phyloP scores from a whole-genome alignment of 1,284 basidiomycete genomes.

The Tranzscheliella williamsii region DNA sequence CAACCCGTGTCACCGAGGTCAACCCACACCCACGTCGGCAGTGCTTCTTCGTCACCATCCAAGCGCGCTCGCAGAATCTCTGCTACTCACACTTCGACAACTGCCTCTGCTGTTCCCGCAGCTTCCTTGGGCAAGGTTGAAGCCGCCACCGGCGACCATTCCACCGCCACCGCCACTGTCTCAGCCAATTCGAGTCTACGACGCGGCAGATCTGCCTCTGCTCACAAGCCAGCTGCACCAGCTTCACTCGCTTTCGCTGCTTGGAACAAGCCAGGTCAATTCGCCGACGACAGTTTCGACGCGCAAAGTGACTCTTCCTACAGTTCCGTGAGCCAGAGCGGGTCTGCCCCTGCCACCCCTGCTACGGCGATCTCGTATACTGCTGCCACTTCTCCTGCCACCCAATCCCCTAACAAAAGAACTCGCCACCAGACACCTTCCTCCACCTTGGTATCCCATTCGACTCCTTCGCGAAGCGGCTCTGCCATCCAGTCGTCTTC shows the following conservation, averaged over 20 bases:
- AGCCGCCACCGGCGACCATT: no score
- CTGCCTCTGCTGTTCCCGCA: no score
- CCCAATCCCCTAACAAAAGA: not conserved
- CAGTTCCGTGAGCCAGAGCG: constrained; percentile 3
- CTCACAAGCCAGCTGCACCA: not conserved
- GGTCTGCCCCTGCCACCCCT: constrained; percentile 15
- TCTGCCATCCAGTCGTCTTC: not conserved
- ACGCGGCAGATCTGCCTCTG: not conserved
- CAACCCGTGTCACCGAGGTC: no score
- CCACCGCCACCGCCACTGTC: no score
- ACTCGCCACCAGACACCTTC: not conserved
- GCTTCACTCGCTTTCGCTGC: no score
- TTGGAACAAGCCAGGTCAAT: no score
- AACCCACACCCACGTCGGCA: no score
- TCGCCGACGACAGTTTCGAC: constrained; percentile 1
- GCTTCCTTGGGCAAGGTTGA: no score
- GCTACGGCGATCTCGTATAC: constrained; percentile 3
- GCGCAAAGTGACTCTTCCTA: not conserved
- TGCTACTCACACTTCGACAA: no score
- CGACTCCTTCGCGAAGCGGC: not conserved
- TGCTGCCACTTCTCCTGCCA: not conserved
- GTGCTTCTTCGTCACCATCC: no score
- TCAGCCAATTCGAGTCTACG: no score
- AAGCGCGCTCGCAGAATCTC: no score
- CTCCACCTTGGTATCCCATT: not conserved